Percentiles rank a stretch among this genome's conserved stretches.
These are phyloP conservation scores for Cutaneotrichosporon arboriforme DNA, from an alignment of 1,284 basidiomycete genomes.

Conservation along the genomic window DNA sequence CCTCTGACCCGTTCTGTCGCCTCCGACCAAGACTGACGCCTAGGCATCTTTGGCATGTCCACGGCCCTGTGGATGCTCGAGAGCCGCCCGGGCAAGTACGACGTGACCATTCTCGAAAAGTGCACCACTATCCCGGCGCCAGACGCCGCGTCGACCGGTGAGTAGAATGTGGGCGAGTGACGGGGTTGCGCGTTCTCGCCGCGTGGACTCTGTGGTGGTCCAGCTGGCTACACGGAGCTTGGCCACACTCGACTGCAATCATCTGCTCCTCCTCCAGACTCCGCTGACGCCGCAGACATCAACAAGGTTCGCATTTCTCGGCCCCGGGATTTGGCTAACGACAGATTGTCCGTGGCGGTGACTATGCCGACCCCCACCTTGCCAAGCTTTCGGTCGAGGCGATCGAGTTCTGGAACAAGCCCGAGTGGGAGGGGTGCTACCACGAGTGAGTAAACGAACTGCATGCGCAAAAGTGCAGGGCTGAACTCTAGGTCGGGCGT, in stretches of 20 bases:
- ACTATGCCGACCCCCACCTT: slow-evolving; percentile 42
- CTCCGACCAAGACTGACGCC: not conserved
- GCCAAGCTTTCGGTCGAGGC: slow-evolving; percentile 44
- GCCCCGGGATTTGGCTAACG: not conserved
- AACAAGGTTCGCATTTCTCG: slow-evolving; percentile 36
- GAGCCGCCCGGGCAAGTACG: slow-evolving; percentile 31
- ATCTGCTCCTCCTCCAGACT: not conserved
- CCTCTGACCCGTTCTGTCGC: not conserved
- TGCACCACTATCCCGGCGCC: slow-evolving; percentile 41
- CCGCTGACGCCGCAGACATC: slow-evolving; percentile 26
- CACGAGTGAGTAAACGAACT: slow-evolving; percentile 61
- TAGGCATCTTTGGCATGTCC: slow-evolving; percentile 47
- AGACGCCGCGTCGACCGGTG: slow-evolving; percentile 47
- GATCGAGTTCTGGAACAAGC: slow-evolving; percentile 42
- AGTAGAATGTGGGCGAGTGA: too few relatives aligned
- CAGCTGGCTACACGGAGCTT: too few relatives aligned
- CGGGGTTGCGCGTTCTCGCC: not conserved
- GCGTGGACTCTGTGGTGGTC: too few relatives aligned
- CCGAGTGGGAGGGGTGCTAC: slow-evolving; percentile 67
- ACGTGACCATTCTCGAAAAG: slow-evolving; percentile 46
- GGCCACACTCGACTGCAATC: too few relatives aligned
- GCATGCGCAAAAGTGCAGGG: not conserved
- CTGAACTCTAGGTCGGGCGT: slow-evolving; percentile 34
- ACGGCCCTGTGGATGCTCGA: slow-evolving; percentile 47
- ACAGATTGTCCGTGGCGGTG: slow-evolving; percentile 45